Conservation (phyloP, 805 yeast genomes). For the Starmerella scarabaei region DNA sequence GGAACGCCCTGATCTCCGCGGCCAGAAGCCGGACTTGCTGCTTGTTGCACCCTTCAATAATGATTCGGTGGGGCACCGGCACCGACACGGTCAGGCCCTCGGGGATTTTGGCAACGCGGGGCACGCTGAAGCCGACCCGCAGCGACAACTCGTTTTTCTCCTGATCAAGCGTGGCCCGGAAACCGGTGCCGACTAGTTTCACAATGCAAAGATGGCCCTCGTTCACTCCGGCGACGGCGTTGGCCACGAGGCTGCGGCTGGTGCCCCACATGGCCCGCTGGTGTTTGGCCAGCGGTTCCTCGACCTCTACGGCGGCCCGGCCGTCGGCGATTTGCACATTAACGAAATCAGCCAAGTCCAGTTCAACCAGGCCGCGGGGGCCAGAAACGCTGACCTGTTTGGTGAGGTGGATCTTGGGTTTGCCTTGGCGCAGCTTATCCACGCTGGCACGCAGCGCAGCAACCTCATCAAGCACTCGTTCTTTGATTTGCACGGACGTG, state of each 20-base stretch:
- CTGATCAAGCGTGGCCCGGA: slow-evolving; percentile 69
- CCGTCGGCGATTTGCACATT: slow-evolving; percentile 27
- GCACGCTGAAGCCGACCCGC: slow-evolving; percentile 79
- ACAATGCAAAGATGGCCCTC: slow-evolving; percentile 86
- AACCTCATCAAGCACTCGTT: slow-evolving; percentile 24
- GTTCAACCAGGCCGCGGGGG: slow-evolving; percentile 56
- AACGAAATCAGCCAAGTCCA: slow-evolving; percentile 65
- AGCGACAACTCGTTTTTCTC: slow-evolving; percentile 46
- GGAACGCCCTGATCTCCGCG: slow-evolving; percentile 68
- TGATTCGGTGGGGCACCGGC: slow-evolving; percentile 75
- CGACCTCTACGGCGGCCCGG: slow-evolving; percentile 43
- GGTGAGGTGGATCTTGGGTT: slow-evolving; percentile 43
- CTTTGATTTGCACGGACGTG: slow-evolving; percentile 34
- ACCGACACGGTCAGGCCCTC: slow-evolving; percentile 56
- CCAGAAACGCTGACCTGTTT: slow-evolving; percentile 53
- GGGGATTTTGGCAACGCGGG: slow-evolving; percentile 67
- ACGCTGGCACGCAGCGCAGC: slow-evolving; percentile 34
- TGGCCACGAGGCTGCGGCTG: slow-evolving; percentile 60
- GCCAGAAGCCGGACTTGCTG: slow-evolving; percentile 82
- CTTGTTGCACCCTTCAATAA: slow-evolving; percentile 77
- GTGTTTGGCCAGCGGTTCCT: slow-evolving; percentile 40
- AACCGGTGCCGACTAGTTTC: slow-evolving; percentile 92
- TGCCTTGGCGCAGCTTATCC: slow-evolving; percentile 58
- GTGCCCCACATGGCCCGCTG: slow-evolving; percentile 97
- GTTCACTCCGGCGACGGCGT: slow-evolving; percentile 72